A percentile compares a stretch with the other conserved stretches of the same genome.
Evolutionary conservation across 345 rosid species (phyloP).

Genomic region (Sisymbrium irio): DNA sequence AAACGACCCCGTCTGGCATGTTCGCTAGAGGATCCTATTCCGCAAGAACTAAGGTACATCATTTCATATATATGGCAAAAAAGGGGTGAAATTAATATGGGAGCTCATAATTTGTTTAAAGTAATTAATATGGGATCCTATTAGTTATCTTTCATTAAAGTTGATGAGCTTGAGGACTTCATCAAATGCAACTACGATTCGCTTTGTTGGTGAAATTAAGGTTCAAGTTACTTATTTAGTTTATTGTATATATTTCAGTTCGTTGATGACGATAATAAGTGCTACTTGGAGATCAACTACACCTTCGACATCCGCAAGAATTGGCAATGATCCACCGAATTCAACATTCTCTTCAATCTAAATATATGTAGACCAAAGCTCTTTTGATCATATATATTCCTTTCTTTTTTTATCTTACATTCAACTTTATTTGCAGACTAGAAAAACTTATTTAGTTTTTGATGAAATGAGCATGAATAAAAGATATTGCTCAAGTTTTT

Average conservation of each 20-base stretch:
- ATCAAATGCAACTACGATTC: neutral
- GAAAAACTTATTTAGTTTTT: constrained; percentile 1
- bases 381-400: neutral
- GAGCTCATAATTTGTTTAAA: neutral
- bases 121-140: too few species aligned
- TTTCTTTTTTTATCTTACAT: neutral
- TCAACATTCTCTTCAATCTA: neutral
- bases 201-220: neutral
- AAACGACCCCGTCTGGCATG: constrained; percentile 84
- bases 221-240: neutral
- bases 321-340: constrained; percentile 42
- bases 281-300: constrained; percentile 89
- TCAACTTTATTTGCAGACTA: constrained; percentile 9
- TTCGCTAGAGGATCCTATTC: constrained; percentile 87
- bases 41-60: constrained; percentile 69
- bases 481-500: neutral
- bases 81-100: too few species aligned
- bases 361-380: constrained; percentile 22
- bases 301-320: constrained; percentile 84
- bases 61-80: neutral
- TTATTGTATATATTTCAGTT: constrained; percentile 47
- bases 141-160: neutral
- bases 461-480: constrained; percentile 21
- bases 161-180: neutral
- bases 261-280: constrained; percentile 77